Percentiles rank a stretch among this genome's conserved stretches.
Conservation (phyloP, 2,329 filamentous ascomycete species). For the Fusarium secorum region DNA sequence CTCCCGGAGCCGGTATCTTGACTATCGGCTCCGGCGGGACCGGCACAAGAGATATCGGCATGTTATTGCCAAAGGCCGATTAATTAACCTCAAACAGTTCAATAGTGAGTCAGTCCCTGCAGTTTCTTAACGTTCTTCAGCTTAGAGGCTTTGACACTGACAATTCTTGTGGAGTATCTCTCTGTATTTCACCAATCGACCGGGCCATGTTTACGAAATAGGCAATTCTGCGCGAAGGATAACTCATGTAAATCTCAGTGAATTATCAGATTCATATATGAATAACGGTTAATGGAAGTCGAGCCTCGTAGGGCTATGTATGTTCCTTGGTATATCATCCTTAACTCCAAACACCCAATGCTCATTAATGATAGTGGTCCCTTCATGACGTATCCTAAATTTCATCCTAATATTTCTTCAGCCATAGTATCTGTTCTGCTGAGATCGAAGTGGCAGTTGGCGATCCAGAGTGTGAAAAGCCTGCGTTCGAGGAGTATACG, state of each 20-base stretch:
- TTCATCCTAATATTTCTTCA: background rate
- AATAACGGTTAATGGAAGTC: conserved; percentile 1
- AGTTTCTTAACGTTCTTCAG: background rate
- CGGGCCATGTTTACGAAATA: conserved; percentile 1
- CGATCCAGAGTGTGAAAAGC: conserved; percentile 71
- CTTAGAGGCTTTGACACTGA: background rate
- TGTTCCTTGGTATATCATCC: conserved; percentile 32
- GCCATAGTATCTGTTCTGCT: conserved; percentile 35
- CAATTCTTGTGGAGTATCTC: background rate
- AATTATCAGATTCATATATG: background rate
- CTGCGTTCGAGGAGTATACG: conserved; percentile 71
- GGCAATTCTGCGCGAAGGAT: conserved; percentile 5
- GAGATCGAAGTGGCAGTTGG: conserved; percentile 60
- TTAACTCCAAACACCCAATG: conserved; percentile 33
- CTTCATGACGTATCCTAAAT: background rate
- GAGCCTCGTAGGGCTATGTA: conserved; percentile 10
- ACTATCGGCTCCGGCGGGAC: conserved; percentile 24
- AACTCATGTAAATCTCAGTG: background rate
- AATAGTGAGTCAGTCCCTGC: background rate
- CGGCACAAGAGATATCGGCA: conserved; percentile 2
- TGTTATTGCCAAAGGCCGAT: background rate
- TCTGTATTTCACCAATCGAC: background rate
- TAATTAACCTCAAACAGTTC: background rate
- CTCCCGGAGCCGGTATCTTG: conserved; percentile 35
- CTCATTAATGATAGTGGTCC: conserved; percentile 25